Evolutionary conservation across 306 rosid species (phyloP).

Genomic region (Glycine soja): DNA sequence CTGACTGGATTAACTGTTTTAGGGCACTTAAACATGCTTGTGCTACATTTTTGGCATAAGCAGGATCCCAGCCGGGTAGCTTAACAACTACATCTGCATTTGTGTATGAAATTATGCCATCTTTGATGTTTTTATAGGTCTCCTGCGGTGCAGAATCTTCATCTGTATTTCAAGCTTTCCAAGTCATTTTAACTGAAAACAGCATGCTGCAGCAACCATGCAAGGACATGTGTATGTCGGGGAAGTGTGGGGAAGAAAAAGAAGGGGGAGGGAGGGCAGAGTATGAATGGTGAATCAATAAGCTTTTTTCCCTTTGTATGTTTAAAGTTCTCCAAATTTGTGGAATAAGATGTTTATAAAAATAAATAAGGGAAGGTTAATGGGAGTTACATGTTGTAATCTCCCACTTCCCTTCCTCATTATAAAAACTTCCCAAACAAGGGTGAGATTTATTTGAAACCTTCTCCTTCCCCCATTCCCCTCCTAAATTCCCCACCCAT

Average conservation of each 20-base stretch:
- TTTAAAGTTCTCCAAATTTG: slow-evolving; percentile 4
- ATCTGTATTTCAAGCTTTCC: slow-evolving; percentile 60
- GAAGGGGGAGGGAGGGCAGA: not conserved
- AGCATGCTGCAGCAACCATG: slow-evolving; percentile 32
- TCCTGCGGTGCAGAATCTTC: slow-evolving; percentile 88
- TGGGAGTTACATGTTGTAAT: not conserved
- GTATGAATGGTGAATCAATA: not conserved
- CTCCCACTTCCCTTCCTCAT: slow-evolving; percentile 9
- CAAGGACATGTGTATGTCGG: not conserved
- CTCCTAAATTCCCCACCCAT: no score
- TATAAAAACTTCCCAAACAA: no score
- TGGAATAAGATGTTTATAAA: slow-evolving; percentile 10
- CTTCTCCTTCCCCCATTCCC: no score
- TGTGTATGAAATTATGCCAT: slow-evolving; percentile 66
- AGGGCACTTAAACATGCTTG: slow-evolving; percentile 90
- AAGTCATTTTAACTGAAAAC: slow-evolving; percentile 34
- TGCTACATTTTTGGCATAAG: slow-evolving; percentile 75
- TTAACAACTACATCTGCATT: slow-evolving; percentile 86
- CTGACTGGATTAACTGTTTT: slow-evolving; percentile 78
- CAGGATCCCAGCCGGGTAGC: slow-evolving; percentile 86
- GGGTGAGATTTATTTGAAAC: not conserved
- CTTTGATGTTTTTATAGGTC: slow-evolving; percentile 69
- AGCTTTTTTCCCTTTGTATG: slow-evolving; percentile 27
- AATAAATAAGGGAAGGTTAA: not conserved
- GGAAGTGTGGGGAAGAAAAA: slow-evolving; percentile 23